Conservation (phyloP, 352 stramenopile species). For the Globisporangium apiculatum region DNA sequence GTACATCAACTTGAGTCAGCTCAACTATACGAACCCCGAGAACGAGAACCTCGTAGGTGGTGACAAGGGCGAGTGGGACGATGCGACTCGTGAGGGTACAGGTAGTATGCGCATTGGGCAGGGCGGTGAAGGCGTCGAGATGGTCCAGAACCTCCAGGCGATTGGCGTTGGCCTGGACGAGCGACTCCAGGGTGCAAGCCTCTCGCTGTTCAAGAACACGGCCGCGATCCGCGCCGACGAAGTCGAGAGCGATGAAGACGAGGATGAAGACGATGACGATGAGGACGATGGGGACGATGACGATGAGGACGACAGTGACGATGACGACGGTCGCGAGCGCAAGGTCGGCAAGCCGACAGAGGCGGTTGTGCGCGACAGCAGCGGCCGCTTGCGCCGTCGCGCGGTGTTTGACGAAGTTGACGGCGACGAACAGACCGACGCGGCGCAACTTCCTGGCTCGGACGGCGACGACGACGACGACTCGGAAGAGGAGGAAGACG, state of each 20-base stretch:
- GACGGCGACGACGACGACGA: constrained; percentile 41
- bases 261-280: constrained; percentile 45
- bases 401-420: constrained; percentile 70
- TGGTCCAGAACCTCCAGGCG: constrained; percentile 94
- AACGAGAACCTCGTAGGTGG: constrained; percentile 61
- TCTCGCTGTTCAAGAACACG: constrained; percentile 95
- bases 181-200: constrained; percentile 88
- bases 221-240: constrained; percentile 78
- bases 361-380: constrained; percentile 57
- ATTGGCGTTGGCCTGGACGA: constrained; percentile 91
- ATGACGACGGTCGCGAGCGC: constrained; percentile 37
- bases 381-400: constrained; percentile 63
- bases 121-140: constrained; percentile 84
- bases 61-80: constrained; percentile 42
- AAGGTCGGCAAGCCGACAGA: constrained; percentile 62
- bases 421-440: constrained; percentile 11
- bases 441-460: constrained; percentile 2
- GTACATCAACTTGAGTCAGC: constrained; percentile 96
- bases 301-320: constrained; percentile 36
- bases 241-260: constrained; percentile 50
- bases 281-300: constrained; percentile 43
- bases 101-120: constrained; percentile 27
- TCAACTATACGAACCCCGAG: constrained; percentile 94
- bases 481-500: constrained; percentile 42
- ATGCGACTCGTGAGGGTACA: constrained; percentile 4